These are phyloP conservation scores for Salix caprea DNA, from an alignment of 345 rosid species.

Conservation along the genomic window DNA sequence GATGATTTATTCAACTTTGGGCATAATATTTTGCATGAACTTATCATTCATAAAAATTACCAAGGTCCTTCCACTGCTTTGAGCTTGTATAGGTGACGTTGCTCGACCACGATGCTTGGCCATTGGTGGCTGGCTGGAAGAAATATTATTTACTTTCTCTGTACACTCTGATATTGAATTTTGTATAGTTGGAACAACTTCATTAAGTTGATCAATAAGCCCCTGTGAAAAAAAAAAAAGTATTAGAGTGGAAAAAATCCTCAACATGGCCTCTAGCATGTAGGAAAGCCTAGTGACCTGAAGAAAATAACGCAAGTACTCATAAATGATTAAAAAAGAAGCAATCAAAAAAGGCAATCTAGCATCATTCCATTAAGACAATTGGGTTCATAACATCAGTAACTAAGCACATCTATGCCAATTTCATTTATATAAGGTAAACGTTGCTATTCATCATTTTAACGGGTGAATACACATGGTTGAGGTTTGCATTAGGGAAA, in stretches of 20 bases:
- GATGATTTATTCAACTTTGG: background rate
- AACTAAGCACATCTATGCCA: too few species aligned
- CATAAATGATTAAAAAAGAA: background rate
- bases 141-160: constrained; percentile 64
- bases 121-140: constrained; percentile 54
- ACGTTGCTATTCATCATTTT: too few species aligned
- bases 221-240: constrained; percentile 51
- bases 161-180: constrained; percentile 78
- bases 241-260: constrained; percentile 16
- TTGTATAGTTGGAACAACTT: constrained; percentile 85
- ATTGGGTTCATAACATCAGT: too few species aligned
- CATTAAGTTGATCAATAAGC: constrained; percentile 86
- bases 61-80: constrained; percentile 65
- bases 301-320: background rate
- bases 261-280: constrained; percentile 9
- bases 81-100: constrained; percentile 62
- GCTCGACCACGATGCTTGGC: constrained; percentile 55
- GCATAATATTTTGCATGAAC: constrained; percentile 10
- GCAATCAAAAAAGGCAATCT: background rate
- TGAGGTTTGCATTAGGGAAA: too few species aligned
- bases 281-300: background rate
- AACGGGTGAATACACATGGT: too few species aligned
- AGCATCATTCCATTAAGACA: background rate
- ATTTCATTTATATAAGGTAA: too few species aligned
- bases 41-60: constrained; percentile 35